Evolutionary conservation across 371 early-diverging fungal genomes (phyloP).

Genomic region (Circinella umbellata): DNA sequence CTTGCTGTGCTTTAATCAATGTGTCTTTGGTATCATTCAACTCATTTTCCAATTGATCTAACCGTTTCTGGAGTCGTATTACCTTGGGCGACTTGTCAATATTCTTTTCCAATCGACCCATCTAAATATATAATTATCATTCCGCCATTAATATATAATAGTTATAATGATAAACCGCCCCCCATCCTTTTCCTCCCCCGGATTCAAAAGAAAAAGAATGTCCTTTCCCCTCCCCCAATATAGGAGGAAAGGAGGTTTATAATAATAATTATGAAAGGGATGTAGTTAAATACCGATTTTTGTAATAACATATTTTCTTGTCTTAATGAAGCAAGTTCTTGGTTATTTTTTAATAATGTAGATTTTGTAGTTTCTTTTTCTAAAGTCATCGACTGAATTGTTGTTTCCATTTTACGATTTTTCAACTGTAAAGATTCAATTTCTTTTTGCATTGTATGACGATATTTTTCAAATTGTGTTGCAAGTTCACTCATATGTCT

Average conservation of each 20-base stretch:
- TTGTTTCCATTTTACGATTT: conserved; percentile 35
- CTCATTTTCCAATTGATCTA: conserved; percentile 33
- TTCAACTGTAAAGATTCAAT: conserved; percentile 38
- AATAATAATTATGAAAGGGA: not conserved
- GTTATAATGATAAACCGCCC: too few relatives aligned
- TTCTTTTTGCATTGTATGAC: conserved; percentile 42
- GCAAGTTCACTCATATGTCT: conserved; percentile 25
- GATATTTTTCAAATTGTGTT: conserved; percentile 34
- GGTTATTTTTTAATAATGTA: conserved; percentile 27
- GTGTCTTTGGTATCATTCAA: conserved; percentile 13
- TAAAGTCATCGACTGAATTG: conserved; percentile 23
- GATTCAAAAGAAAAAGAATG: too few relatives aligned
- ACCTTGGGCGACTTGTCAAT: conserved; percentile 33
- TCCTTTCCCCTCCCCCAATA: too few relatives aligned
- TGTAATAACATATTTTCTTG: conserved; percentile 34
- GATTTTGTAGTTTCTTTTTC: conserved; percentile 33
- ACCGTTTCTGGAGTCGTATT: conserved; percentile 31
- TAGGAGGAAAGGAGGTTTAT: not conserved
- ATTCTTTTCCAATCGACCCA: conserved; percentile 30
- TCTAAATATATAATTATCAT: conserved; percentile 13
- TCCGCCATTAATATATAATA: not conserved
- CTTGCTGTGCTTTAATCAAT: conserved; percentile 12
- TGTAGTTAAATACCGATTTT: conserved; percentile 31
- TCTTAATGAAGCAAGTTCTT: conserved; percentile 41
- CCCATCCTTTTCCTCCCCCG: too few relatives aligned